These are phyloP conservation scores for Cladophialophora exuberans DNA, from an alignment of 2,329 filamentous ascomycete genomes.

Conservation along the genomic window DNA sequence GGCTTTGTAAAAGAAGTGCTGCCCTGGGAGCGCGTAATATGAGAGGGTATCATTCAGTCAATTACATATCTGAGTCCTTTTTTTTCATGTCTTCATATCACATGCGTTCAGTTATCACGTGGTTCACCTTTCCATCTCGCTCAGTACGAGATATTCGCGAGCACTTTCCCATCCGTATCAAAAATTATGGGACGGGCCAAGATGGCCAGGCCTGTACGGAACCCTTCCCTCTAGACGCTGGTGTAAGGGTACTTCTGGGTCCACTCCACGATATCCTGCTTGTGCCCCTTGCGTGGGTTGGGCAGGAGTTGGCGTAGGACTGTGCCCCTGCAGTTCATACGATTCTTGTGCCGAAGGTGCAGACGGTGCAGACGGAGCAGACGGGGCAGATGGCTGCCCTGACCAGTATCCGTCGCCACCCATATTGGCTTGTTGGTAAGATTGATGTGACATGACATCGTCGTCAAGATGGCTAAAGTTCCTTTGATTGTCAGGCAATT, in stretches of 20 bases:
- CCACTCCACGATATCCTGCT: conserved; percentile 19
- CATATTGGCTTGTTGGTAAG: conserved; percentile 15
- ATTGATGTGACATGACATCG: conserved; percentile 13
- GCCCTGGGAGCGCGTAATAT: too few species aligned
- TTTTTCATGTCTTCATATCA: too few species aligned
- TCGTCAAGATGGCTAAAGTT: background rate
- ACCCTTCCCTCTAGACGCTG: conserved; percentile 23
- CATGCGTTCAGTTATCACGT: background rate
- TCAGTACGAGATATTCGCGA: background rate
- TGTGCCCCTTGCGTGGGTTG: conserved; percentile 5
- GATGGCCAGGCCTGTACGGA: conserved; percentile 25
- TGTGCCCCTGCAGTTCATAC: conserved; percentile 23
- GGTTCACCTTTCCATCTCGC: background rate
- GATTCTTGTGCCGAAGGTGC: conserved; percentile 16
- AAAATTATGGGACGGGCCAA: conserved; percentile 26
- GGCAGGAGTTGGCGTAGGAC: background rate
- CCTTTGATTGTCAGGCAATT: conserved; percentile 19
- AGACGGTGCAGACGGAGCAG: background rate
- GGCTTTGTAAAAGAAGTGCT: too few species aligned
- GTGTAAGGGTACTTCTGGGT: conserved; percentile 26
- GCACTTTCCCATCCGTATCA: background rate
- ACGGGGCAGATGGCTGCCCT: conserved; percentile 6
- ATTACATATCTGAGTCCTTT: too few species aligned
- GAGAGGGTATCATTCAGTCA: too few species aligned
- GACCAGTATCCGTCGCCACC: conserved; percentile 13